Base-by-base conservation (phyloP, 139 green algal species). In the Picochlorum sp. region DNA sequence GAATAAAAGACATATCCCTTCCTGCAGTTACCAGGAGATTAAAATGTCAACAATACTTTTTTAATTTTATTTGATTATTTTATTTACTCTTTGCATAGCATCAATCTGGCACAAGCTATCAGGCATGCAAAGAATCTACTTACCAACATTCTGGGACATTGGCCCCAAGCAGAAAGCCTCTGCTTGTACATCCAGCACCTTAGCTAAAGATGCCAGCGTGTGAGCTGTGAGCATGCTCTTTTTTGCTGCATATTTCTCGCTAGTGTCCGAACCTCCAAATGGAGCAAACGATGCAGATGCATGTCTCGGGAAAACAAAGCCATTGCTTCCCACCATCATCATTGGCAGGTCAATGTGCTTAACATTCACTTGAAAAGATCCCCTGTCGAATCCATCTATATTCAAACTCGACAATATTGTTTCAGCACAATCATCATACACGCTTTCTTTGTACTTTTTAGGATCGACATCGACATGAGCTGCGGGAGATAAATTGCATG, bases 91-190 rank as follows among this genome's bases (percentile, higher is more conserved):
- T n/a, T n/a, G n/a, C n/a, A n/a, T n/a, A n/a, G n/a, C n/a, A n/a
- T n/a, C n/a, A n/a, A n/a, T n/a, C n/a, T n/a, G n/a, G n/a, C n/a
- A n/a, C n/a, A n/a, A n/a, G n/a, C n/a, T n/a, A n/a, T n/a, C n/a
- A n/a, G n/a, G n/a, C n/a, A n/a, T n/a, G n/a, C n/a, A n/a, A n/a
- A n/a, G n/a, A 5, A 18, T 16, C 22, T n/a, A n/a, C n/a, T 28
- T 33, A 74, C 70, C 76, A 24, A 86, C 37, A 5, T 57, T 53
- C 1, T 35, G 16, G 12, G 68, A 61, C 16, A 73, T 72, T 9
- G 73, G 70, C 0, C 81, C 82, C 1, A 85, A 25, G 0, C 75
- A 63, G 39, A 77, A 88, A 0, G 59, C 59, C n/a, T 84, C 82
- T 5, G 78, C 49, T n/a, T 68, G 63, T 14, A 58, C 28, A 28